These are phyloP conservation scores for Amanita molliuscula DNA, from an alignment of 768 basidiomycete species.

Conservation along the genomic window DNA sequence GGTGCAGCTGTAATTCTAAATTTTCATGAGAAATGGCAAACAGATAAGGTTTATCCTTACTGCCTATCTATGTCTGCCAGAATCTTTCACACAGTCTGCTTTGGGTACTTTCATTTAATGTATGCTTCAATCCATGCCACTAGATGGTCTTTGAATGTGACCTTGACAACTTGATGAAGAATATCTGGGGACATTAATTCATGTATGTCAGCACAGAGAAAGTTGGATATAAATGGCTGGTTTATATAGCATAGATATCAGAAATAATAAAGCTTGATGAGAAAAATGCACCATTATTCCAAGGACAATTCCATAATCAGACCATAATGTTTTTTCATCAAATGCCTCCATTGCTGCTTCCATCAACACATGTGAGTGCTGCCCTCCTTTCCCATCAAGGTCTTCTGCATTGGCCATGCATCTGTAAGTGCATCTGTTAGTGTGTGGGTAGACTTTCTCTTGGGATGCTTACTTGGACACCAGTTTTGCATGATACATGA, in stretches of 20 bases:
- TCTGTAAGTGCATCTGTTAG: background rate
- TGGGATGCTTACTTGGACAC: background rate
- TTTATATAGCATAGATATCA: background rate
- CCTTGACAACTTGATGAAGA: conserved; percentile 26
- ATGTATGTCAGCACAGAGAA: conserved; percentile 20
- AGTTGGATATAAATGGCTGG: background rate
- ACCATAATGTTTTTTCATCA: conserved; percentile 16
- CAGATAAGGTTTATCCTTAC: background rate
- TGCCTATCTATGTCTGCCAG: background rate
- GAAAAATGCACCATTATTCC: conserved; percentile 20
- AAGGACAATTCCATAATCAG: conserved; percentile 20
- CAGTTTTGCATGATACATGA: background rate
- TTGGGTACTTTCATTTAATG: conserved; percentile 11
- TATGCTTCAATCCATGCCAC: conserved; percentile 22
- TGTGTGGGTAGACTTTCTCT: background rate
- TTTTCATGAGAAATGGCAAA: background rate
- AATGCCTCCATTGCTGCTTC: conserved; percentile 12
- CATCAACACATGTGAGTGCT: background rate
- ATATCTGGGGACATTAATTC: conserved; percentile 20
- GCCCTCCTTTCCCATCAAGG: background rate
- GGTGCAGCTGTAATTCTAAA: conserved; percentile 12
- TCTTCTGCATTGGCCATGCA: background rate
- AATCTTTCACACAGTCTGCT: background rate
- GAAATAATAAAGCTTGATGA: background rate
- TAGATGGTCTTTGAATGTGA: conserved; percentile 27